A percentile compares a stretch with the other conserved stretches of the same genome.
phyloP scores from a whole-genome alignment of 306 rosid genomes.

The Dryas octopetala region DNA sequence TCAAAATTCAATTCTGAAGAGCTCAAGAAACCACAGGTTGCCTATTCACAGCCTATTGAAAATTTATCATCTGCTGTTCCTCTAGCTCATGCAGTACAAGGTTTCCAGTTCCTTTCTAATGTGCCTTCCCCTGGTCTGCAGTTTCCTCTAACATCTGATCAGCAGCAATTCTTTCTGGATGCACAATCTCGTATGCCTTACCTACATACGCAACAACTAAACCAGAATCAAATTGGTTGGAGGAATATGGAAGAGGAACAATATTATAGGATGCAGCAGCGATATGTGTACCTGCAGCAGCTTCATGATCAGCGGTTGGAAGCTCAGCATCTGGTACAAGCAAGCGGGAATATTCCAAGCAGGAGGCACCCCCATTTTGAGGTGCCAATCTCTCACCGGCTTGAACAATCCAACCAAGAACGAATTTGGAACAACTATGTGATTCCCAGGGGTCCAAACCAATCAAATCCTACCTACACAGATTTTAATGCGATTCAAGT shows the following conservation, averaged over 20 bases:
- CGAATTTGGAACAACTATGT: slow-evolving; percentile 30
- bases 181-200: slow-evolving; percentile 26
- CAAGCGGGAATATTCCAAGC: slow-evolving; percentile 29
- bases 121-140: slow-evolving; percentile 38
- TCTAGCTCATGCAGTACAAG: slow-evolving; percentile 24
- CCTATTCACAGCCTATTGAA: slow-evolving; percentile 23
- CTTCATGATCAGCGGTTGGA: slow-evolving; percentile 36
- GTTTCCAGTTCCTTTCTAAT: slow-evolving; percentile 34
- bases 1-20: slow-evolving; percentile 27
- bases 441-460: slow-evolving; percentile 29
- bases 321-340: slow-evolving; percentile 38
- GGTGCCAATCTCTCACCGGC: slow-evolving; percentile 35
- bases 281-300: slow-evolving; percentile 37
- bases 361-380: slow-evolving; percentile 40
- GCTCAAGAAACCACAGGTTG: slow-evolving; percentile 23
- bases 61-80: slow-evolving; percentile 29
- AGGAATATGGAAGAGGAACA: slow-evolving; percentile 44
- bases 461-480: slow-evolving; percentile 25
- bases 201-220: slow-evolving; percentile 33
- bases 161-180: slow-evolving; percentile 34
- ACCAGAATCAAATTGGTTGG: slow-evolving; percentile 41
- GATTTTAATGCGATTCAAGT: slow-evolving; percentile 27
- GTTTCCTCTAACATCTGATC: slow-evolving; percentile 43
- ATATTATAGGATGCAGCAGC: slow-evolving; percentile 27
- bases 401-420: slow-evolving; percentile 32